Evolutionary conservation across 2,329 filamentous ascomycete genomes (phyloP), one percentile per base, ranked within the genome.

Genomic region (Pleurostoma richardsiae): DNA sequence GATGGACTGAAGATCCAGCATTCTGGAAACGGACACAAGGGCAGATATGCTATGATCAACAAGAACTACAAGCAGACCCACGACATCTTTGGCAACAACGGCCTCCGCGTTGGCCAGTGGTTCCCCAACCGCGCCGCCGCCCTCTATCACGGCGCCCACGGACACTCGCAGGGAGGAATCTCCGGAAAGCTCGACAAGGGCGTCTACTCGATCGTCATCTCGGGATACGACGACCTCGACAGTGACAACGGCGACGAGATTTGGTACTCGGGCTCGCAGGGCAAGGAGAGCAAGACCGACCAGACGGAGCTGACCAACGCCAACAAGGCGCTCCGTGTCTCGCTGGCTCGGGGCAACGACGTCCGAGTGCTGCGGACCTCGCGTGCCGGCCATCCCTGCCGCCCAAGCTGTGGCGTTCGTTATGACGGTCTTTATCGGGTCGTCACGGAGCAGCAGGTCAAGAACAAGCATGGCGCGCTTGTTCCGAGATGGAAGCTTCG

Each of bases 201-300:
- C 1, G 76, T 78, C 0, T 77, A 68, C 42, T 80, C 75, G 0
- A 71, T 83, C 33, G 71, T 85, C 0, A 61, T 84, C 6, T 73
- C 74, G 0, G 49, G 49, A 4, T 66, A 67, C 48, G 31, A 49
- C 6, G 49, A 52, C 1, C 41, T 62, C 3, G 58, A 65, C 44
- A n/a, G 43, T 1, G 62, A 65, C 44, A 30, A 30, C 1, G 61
- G 61, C 11, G 44, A 61, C 2, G 26, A 19, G 0, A 46, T 64
- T 10, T 52, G 30, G 28, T 63, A 62, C 50, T 62, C 60, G 10
- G 58, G 53, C 4, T 59, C 63, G 5, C 53, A 51, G 30, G 55
- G 54, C 40, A 43, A 49, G 5, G 38, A 45, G 1, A 57, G 60
- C 38, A 11, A 30, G 33, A 8, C 8, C 29, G 27, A 51, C 36